phyloP scores from a whole-genome alignment of 345 rosid genomes.

The Rubroshorea leprosula region DNA sequence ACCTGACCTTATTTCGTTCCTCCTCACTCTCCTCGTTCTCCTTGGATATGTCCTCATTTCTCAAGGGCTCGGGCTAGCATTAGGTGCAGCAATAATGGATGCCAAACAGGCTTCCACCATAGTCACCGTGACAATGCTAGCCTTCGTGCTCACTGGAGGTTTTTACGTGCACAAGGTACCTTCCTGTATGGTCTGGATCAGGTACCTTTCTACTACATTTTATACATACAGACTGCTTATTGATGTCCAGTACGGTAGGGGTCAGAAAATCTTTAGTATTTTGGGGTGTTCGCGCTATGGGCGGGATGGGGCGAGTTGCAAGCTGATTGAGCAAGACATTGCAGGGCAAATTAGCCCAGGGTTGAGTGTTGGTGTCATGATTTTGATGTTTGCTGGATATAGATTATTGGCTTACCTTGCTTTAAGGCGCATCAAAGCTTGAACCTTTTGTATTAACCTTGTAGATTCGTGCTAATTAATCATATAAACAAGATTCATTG shows the following conservation, averaged over 20 bases:
- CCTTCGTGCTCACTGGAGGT: constrained; percentile 79
- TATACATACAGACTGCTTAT: constrained; percentile 66
- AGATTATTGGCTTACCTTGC: constrained; percentile 80
- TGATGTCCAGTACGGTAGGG: constrained; percentile 57
- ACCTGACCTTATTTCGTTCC: constrained; percentile 43
- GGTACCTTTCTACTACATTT: constrained; percentile 67
- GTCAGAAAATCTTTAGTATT: constrained; percentile 33
- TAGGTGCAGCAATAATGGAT: constrained; percentile 88
- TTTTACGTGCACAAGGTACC: constrained; percentile 84
- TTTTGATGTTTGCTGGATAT: constrained; percentile 76
- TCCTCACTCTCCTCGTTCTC: constrained; percentile 49
- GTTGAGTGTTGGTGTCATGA: constrained; percentile 38
- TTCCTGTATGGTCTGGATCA: constrained; percentile 63
- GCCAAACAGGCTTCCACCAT: constrained; percentile 86
- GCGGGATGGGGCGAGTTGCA: constrained; percentile 33
- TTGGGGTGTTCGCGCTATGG: constrained; percentile 42
- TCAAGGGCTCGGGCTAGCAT: constrained; percentile 78
- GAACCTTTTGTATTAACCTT: constrained; percentile 5
- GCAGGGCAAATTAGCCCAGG: constrained; percentile 50
- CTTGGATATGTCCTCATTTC: constrained; percentile 77
- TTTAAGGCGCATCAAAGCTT: constrained; percentile 45
- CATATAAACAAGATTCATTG: too few relatives aligned
- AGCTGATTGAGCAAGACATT: constrained; percentile 59
- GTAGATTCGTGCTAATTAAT: background rate
- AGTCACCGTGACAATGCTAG: constrained; percentile 81